These are phyloP conservation scores for Camptophora hylomeconis DNA, from an alignment of 2,329 filamentous ascomycete species.

Conservation along the genomic window DNA sequence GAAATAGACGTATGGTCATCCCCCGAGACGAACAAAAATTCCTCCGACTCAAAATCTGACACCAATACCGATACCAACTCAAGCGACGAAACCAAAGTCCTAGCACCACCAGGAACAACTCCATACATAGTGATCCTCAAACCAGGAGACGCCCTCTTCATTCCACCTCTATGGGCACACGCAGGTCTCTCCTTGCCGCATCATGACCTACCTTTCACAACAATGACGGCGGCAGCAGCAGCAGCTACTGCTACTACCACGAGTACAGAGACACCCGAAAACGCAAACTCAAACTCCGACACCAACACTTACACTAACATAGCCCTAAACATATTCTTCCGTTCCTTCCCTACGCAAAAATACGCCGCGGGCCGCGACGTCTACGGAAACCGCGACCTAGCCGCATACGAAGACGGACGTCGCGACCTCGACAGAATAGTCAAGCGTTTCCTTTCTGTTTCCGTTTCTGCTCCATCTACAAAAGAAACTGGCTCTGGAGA, in stretches of 20 bases:
- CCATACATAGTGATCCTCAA: slow-evolving; percentile 54
- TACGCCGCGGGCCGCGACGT: slow-evolving; percentile 70
- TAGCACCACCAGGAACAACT: slow-evolving; percentile 32
- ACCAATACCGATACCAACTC: slow-evolving; percentile 35
- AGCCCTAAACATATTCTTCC: slow-evolving; percentile 84
- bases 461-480: too few species aligned
- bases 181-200: slow-evolving; percentile 48
- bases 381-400: slow-evolving; percentile 76
- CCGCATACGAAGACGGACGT: slow-evolving; percentile 70
- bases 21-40: slow-evolving; percentile 26
- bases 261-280: slow-evolving; percentile 17
- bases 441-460: slow-evolving; percentile 12
- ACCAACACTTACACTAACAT: slow-evolving; percentile 41
- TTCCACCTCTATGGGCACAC: slow-evolving; percentile 77
- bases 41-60: slow-evolving; percentile 35
- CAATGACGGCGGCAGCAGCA: slow-evolving; percentile 1
- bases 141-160: slow-evolving; percentile 65
- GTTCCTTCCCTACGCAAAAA: slow-evolving; percentile 45
- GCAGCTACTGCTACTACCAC: neutral
- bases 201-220: slow-evolving; percentile 6
- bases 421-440: slow-evolving; percentile 56
- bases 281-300: slow-evolving; percentile 1
- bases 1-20: slow-evolving; percentile 43
- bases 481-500: slow-evolving; percentile 48
- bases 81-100: slow-evolving; percentile 5